Conservation (phyloP, 305 asterid species). For the Fraxinus latifolia region DNA sequence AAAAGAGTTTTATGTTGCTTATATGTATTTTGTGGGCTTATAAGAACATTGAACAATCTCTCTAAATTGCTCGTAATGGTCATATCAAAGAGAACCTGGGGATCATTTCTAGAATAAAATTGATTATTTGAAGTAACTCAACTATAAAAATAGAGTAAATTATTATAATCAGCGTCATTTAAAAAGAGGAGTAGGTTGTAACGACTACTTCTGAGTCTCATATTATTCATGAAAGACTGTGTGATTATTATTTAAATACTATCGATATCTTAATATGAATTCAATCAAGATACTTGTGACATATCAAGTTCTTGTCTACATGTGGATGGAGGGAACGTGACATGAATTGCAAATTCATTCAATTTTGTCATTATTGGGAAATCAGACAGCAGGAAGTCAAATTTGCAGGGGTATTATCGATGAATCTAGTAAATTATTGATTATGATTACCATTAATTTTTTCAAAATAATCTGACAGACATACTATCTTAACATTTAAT, state of each 20-base stretch:
- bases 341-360: not conserved
- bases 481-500: conserved; percentile 51
- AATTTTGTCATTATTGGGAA: not conserved
- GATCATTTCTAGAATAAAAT: not conserved
- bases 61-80: not conserved
- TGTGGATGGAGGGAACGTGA: not conserved
- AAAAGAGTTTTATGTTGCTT: not conserved
- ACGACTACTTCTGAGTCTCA: no score
- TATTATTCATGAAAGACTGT: no score
- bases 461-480: conserved; percentile 54
- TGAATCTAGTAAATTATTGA: not conserved
- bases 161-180: no score
- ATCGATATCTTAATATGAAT: not conserved
- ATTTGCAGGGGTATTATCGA: not conserved
- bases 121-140: no score
- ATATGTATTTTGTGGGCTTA: not conserved
- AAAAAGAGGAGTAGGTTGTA: no score
- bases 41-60: not conserved
- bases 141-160: no score
- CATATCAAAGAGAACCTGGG: not conserved
- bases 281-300: not conserved
- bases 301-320: not conserved
- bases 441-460: conserved; percentile 28
- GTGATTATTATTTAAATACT: no score
- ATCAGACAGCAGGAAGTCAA: not conserved